Evolutionary conservation across 495 filamentous ascomycete genomes (phyloP), one percentile per base, ranked within the genome.

Genomic region (Trichoderma asperelloides): DNA sequence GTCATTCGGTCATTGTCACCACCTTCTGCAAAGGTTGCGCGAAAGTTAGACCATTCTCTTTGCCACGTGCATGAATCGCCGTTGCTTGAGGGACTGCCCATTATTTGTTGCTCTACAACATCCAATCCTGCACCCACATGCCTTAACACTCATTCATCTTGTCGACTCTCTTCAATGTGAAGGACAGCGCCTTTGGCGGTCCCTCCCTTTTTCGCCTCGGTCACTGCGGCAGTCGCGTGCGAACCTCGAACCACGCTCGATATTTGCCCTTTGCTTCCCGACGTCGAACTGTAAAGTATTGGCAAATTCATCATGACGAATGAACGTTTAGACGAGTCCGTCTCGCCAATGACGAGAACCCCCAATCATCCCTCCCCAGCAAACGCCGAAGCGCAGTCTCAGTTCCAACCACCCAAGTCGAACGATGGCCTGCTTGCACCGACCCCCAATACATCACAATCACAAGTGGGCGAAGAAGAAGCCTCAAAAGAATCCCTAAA

Each of bases 261-360:
- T 11, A 30, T 3, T 23, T n/a, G 9, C n/a, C 3, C 9, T 21
- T 51, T 23, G 0, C n/a, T 5, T 21, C 18, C n/a, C 47, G 33
- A 37, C 33, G 33, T 7, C 18, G 18, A 25, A 51, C 18, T 7
- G 0, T 1, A 25, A 60, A 25, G 25, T 30, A 2, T 27, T 30
- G 25, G 25, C 9, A 0, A 60, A 15, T 37, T 16, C 23, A 30
- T 21, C 55, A 60, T 60, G 55, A 13, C 55, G 27, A 25, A 23
- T 13, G 55, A 60, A 28, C 55, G 55, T 16, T 25, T 60, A 30
- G 55, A 60, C 28, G 65, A 66, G 18, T 66, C 65, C 27, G 45
- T 66, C 47, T 66, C 65, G 65, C 65, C 65, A 21, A 55, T 66
- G 65, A 66, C 45, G 15, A 66, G 43, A 45, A 45, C 65, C 25